These are phyloP conservation scores for Chimonanthus praecox DNA, from an alignment of 164 flowering plant genomes.

Conservation along the genomic window DNA sequence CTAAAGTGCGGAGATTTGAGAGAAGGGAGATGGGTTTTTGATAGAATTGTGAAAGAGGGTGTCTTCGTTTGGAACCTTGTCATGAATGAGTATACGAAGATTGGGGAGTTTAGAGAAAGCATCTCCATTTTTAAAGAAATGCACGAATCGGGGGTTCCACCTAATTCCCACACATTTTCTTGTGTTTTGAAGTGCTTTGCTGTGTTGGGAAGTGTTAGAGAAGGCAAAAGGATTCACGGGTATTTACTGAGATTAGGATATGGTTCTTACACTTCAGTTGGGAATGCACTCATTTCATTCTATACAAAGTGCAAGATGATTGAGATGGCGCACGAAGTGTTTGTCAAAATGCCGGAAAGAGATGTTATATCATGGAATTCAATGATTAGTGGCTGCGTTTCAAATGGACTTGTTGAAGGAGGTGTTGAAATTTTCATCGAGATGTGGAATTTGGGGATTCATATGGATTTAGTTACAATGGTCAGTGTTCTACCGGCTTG, in stretches of 20 bases:
- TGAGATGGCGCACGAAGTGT: constrained; percentile 40
- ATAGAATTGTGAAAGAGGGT: constrained; percentile 33
- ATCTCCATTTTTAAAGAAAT: constrained; percentile 32
- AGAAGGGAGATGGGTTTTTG: constrained; percentile 50
- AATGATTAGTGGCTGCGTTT: constrained; percentile 41
- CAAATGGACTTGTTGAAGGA: constrained; percentile 12
- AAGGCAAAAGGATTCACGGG: constrained; percentile 45
- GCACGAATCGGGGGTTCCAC: constrained; percentile 32
- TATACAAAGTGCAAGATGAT: constrained; percentile 36
- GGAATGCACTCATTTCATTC: constrained; percentile 48
- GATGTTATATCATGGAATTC: constrained; percentile 73
- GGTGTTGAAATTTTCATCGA: constrained; percentile 13
- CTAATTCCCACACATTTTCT: constrained; percentile 42
- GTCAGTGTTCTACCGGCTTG: constrained; percentile 48
- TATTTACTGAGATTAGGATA: constrained; percentile 37
- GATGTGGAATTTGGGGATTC: constrained; percentile 34
- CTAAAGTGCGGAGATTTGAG: constrained; percentile 52
- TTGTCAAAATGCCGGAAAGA: constrained; percentile 48
- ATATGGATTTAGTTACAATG: constrained; percentile 43
- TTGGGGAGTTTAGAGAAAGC: constrained; percentile 37
- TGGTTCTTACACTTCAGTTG: constrained; percentile 33
- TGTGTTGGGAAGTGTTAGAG: constrained; percentile 24
- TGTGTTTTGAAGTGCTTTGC: constrained; percentile 49
- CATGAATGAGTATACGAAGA: constrained; percentile 48
- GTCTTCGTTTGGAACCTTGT: constrained; percentile 58